Base-by-base conservation (phyloP, 2,329 filamentous ascomycete species). In the Fusarium pseudocircinatum region DNA sequence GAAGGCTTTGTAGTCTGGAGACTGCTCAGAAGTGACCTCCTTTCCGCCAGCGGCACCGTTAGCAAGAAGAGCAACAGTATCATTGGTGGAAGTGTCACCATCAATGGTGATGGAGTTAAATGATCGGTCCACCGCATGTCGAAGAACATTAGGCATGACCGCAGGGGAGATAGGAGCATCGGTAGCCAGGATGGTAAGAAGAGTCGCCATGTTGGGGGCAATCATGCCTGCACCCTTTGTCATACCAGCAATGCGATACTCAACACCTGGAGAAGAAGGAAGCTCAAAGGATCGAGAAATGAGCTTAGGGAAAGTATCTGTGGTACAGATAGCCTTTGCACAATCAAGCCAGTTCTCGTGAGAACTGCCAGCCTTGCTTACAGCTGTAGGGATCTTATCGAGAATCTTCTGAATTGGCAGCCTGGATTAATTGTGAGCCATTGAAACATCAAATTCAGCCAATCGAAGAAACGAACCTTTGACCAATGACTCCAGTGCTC, bases 181-280 rank as follows among this genome's bases (percentile, higher is more conserved):
- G 20, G 96, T 99, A 78, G 94, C 95, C 78, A 98, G 89, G 69
- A 98, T 93, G 60, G 94, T 95, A 40, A 99, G 90, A 39, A 98
- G 89, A 2, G 96, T 99, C 36, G 95, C 96, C 95, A 99, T 97
- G 86, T 99, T 98, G 53, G 96, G 96, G 80, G 98, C 95, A 82
- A 99, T 97, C 96, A 99, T 99, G 79, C 96, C 96, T 10, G 96
- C 96, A 64, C 96, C 96, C 85, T 99, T 99, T 79, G 96, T 97
- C 90, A 97, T 97, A 77, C 96, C 96, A 18, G 94, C 95, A 56
- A 99, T 92, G 77, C 89, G 88, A 84, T 97, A 99, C 81, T 92
- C 91, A 56, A 90, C 86, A 24, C 87, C 87, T 1, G 93, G 90
- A 8, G 93, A 93, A 4, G 93, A 95, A 8, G 96, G 95, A 37